Percentiles rank a stretch among this genome's conserved stretches.
Conservation (phyloP, 176 grass and related monocot genomes). For the Carex kokanica region DNA sequence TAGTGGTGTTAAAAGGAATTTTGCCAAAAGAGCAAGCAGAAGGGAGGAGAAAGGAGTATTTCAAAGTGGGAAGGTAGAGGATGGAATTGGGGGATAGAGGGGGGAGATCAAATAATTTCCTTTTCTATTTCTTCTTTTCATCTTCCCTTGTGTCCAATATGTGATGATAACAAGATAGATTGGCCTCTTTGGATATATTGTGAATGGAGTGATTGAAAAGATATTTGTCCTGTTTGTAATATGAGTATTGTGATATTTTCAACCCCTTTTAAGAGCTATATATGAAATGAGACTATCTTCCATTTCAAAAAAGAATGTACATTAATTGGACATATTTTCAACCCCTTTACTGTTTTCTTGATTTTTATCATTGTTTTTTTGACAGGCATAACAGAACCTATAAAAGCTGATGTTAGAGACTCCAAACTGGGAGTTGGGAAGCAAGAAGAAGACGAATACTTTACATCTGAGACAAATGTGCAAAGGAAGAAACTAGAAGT, state of each 20-base stretch:
- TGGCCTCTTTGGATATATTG: background rate
- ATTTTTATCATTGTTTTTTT: constrained; percentile 12
- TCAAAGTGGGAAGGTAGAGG: too few species aligned
- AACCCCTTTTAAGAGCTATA: background rate
- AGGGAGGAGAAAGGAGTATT: too few species aligned
- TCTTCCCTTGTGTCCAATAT: background rate
- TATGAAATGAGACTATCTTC: background rate
- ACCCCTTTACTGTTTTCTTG: background rate
- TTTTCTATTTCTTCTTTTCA: background rate
- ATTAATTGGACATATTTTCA: background rate
- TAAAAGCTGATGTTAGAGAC: constrained; percentile 87
- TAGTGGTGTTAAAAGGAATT: background rate
- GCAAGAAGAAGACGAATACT: constrained; percentile 95
- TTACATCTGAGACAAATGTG: constrained; percentile 79
- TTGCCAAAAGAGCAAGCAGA: too few species aligned
- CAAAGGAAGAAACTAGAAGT: constrained; percentile 86
- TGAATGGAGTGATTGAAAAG: background rate
- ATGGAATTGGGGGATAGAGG: too few species aligned
- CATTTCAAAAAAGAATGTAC: background rate
- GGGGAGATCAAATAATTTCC: too few species aligned
- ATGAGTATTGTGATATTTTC: background rate
- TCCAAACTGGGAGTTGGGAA: constrained; percentile 93
- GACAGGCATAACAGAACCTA: constrained; percentile 80
- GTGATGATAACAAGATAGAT: background rate
- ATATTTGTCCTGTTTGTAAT: background rate